phyloP scores from a whole-genome alignment of 1,284 basidiomycete genomes.

The Rhodotorula sp. region DNA sequence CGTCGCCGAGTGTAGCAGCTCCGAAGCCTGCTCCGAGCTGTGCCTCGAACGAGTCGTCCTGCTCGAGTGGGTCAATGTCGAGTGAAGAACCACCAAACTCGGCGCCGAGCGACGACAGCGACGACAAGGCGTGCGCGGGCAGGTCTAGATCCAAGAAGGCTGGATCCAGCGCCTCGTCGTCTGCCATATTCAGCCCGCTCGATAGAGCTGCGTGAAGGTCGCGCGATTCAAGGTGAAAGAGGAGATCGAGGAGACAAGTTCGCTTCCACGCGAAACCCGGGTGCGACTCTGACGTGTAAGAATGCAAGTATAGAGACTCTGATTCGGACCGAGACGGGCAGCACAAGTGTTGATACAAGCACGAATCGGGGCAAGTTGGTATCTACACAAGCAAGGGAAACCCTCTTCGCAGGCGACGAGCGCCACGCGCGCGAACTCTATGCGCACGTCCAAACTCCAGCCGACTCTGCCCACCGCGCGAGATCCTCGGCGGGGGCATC shows the following conservation, averaged over 20 bases:
- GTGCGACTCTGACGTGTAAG: too few species aligned
- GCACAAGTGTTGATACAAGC: too few species aligned
- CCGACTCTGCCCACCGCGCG: constrained; percentile 59
- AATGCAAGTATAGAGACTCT: too few species aligned
- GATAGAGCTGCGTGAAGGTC: too few species aligned
- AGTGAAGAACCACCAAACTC: background rate
- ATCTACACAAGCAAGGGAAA: background rate
- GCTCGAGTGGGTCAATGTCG: background rate
- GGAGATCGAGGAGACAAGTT: too few species aligned
- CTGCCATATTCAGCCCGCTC: background rate
- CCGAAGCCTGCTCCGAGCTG: constrained; percentile 8
- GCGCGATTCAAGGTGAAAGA: too few species aligned
- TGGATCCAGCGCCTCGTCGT: constrained; percentile 33
- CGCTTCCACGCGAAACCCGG: too few species aligned
- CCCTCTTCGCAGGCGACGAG: background rate
- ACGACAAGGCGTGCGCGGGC: background rate
- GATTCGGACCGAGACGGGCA: too few species aligned
- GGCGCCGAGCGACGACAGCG: background rate
- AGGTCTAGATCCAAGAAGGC: constrained; percentile 30
- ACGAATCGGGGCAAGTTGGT: too few species aligned
- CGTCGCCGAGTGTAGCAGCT: background rate
- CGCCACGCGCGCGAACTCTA: background rate
- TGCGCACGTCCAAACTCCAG: constrained; percentile 61
- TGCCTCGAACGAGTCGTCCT: background rate
- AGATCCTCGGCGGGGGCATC: constrained; percentile 56